These are phyloP conservation scores for Aspergillus melleus DNA, from an alignment of 2,329 filamentous ascomycete genomes.

Conservation along the genomic window DNA sequence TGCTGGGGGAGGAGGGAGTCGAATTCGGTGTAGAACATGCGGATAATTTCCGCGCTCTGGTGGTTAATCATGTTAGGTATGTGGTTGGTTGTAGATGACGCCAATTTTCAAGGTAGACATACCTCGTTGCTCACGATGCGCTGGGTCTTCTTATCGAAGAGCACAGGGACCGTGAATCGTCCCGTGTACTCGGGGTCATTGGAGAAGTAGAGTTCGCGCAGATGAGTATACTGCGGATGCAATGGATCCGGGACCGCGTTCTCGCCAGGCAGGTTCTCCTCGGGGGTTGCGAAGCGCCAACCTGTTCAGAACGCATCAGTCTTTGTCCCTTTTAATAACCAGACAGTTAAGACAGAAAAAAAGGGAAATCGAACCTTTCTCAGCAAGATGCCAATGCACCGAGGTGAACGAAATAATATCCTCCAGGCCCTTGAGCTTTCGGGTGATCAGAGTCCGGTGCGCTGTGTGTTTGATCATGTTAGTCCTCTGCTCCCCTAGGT, in stretches of 20 bases:
- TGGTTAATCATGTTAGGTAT: neutral
- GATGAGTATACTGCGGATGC: constrained; percentile 67
- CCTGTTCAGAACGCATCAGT: constrained; percentile 45
- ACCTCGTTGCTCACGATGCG: constrained; percentile 88
- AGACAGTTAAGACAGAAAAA: neutral
- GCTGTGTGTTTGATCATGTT: constrained; percentile 51
- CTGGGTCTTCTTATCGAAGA: constrained; percentile 69
- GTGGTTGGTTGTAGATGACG: constrained; percentile 1
- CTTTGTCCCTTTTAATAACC: neutral
- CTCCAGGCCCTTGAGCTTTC: constrained; percentile 88
- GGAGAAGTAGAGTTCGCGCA: constrained; percentile 78
- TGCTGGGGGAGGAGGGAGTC: constrained; percentile 66
- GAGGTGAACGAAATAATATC: constrained; percentile 75
- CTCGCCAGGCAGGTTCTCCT: constrained; percentile 60
- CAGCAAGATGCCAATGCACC: constrained; percentile 90
- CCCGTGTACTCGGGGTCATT: constrained; percentile 70
- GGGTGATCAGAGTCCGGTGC: constrained; percentile 80
- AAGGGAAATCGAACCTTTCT: constrained; percentile 53
- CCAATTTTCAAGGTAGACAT: constrained; percentile 4
- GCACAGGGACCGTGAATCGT: constrained; percentile 82
- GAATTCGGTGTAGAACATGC: constrained; percentile 84
- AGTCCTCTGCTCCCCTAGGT: neutral
- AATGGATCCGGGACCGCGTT: constrained; percentile 56
- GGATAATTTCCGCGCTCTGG: constrained; percentile 77
- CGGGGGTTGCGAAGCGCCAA: constrained; percentile 76